Evolutionary conservation across 345 rosid genomes (phyloP).

Genomic region (Lenwebbia sp.): DNA sequence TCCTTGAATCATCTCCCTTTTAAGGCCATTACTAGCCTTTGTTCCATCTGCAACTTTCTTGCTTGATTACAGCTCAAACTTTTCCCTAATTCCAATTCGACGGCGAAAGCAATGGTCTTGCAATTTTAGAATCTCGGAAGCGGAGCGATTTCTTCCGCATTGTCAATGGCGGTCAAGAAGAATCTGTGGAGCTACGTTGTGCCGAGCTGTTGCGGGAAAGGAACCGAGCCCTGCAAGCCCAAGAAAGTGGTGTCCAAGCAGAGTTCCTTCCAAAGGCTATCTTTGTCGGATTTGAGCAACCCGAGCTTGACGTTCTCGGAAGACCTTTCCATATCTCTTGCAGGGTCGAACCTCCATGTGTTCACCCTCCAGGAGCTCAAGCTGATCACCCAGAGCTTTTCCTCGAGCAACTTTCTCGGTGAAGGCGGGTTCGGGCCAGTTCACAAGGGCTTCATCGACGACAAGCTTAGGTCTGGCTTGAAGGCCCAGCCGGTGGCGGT

Average conservation of each 20-base stretch:
- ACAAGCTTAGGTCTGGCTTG: conserved; percentile 72
- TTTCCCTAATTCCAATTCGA: neutral
- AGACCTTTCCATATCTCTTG: conserved; percentile 70
- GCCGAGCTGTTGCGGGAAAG: conserved; percentile 26
- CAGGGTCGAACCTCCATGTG: conserved; percentile 66
- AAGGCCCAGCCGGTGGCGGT: conserved; percentile 89
- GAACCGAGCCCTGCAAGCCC: neutral
- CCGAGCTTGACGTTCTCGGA: conserved; percentile 49
- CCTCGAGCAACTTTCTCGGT: conserved; percentile 59
- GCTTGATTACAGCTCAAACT: neutral
- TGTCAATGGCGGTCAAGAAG: conserved; percentile 33
- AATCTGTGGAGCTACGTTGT: conserved; percentile 36
- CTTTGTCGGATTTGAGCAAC: conserved; percentile 58
- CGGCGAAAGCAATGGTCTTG: neutral
- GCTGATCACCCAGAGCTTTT: conserved; percentile 66
- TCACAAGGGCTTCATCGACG: conserved; percentile 83
- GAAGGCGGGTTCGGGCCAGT: conserved; percentile 95
- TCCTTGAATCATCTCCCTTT: neutral
- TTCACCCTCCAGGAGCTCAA: conserved; percentile 66
- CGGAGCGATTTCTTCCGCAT: neutral
- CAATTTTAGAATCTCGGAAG: neutral
- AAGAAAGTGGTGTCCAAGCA: conserved; percentile 29
- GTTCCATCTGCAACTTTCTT: neutral
- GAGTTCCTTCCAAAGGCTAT: conserved; percentile 46
- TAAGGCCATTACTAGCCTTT: neutral